Evolutionary conservation across 768 basidiomycete species (phyloP).

Genomic region (Lactarius sanguifluus): DNA sequence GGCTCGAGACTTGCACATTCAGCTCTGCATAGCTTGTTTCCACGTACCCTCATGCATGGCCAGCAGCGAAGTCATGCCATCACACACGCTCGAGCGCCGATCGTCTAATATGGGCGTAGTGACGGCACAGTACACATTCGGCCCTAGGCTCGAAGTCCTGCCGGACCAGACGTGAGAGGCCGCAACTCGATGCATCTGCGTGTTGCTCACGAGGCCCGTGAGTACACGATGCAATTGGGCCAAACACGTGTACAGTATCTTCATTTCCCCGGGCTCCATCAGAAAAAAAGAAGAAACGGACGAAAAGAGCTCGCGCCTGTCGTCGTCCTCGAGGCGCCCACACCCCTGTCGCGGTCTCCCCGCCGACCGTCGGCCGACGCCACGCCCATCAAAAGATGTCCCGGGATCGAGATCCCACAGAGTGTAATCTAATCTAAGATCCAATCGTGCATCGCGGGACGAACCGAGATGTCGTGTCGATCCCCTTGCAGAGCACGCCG

Average conservation of each 20-base stretch:
- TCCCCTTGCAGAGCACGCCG: neutral
- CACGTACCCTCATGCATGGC: neutral
- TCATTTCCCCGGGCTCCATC: neutral
- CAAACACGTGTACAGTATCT: neutral
- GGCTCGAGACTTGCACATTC: neutral
- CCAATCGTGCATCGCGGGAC: neutral
- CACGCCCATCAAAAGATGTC: neutral
- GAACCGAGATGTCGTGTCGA: neutral
- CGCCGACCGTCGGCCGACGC: neutral
- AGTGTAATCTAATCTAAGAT: neutral
- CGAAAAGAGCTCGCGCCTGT: neutral
- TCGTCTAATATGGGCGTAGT: neutral
- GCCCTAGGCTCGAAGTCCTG: neutral
- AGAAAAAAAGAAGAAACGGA: neutral
- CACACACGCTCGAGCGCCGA: neutral
- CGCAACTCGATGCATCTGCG: neutral
- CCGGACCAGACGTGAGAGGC: neutral
- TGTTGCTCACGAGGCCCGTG: neutral
- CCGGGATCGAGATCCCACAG: neutral
- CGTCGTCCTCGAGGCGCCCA: slow-evolving; percentile 1
- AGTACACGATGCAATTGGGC: neutral
- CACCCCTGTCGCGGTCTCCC: neutral
- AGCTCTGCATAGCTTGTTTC: neutral
- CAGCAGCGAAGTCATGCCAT: neutral
- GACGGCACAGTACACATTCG: neutral